Conservation (phyloP, 108 stramenopile genomes). For the Nitzschia sp. region DNA sequence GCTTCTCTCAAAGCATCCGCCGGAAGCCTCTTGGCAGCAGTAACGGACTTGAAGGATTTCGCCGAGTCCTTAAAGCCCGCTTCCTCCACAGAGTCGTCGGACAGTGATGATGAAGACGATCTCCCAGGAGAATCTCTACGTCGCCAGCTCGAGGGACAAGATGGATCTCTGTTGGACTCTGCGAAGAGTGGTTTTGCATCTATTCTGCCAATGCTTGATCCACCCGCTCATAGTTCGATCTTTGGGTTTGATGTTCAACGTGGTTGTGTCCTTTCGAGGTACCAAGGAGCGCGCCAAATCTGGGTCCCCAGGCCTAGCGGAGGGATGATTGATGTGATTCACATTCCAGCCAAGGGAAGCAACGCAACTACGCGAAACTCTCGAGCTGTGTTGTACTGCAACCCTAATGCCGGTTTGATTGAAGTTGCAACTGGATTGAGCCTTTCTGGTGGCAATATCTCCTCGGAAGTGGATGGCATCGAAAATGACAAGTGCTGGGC, state of each 20-base stretch:
- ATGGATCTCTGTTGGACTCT: constrained; percentile 34
- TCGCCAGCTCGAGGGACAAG: constrained; percentile 52
- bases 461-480: constrained; percentile 24
- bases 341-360: constrained; percentile 55
- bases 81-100: constrained; percentile 5
- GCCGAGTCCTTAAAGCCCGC: constrained; percentile 48
- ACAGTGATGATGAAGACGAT: constrained; percentile 23
- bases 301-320: constrained; percentile 65
- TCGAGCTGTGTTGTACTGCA: constrained; percentile 84
- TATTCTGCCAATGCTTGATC: constrained; percentile 73
- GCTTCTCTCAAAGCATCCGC: constrained; percentile 33
- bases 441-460: constrained; percentile 72
- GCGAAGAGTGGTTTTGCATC: constrained; percentile 33
- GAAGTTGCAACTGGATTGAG: constrained; percentile 87
- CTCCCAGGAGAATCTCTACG: constrained; percentile 55
- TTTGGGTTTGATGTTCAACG: constrained; percentile 82
- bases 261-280: constrained; percentile 72
- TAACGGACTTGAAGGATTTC: constrained; percentile 56
- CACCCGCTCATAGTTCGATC: constrained; percentile 72
- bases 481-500: constrained; percentile 63
- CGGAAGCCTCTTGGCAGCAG: constrained; percentile 28
- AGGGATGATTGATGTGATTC: constrained; percentile 70
- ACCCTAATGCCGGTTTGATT: constrained; percentile 85
- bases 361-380: constrained; percentile 17
- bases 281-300: constrained; percentile 73